Conservation (phyloP, 495 filamentous ascomycete species). For the Xylaria telfairii region DNA sequence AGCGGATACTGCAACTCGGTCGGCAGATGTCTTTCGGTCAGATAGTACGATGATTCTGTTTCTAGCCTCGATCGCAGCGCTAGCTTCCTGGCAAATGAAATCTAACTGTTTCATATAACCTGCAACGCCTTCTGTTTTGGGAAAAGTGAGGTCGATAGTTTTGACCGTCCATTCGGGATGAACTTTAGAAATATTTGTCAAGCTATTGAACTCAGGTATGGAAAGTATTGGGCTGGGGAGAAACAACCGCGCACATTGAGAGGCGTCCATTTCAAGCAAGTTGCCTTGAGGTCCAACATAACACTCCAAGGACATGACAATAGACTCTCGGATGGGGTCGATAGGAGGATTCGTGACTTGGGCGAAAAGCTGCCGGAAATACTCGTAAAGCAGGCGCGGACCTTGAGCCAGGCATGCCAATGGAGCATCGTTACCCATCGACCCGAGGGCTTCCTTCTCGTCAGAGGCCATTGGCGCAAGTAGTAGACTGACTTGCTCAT, state of each 20-base stretch:
- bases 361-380: slow-evolving; percentile 98
- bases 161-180: slow-evolving; percentile 88
- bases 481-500: slow-evolving; percentile 94
- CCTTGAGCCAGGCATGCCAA: slow-evolving; percentile 89
- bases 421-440: slow-evolving; percentile 98
- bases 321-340: slow-evolving; percentile 96
- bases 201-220: slow-evolving; percentile 87
- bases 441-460: slow-evolving; percentile 98
- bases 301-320: slow-evolving; percentile 98
- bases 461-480: slow-evolving; percentile 98
- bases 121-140: slow-evolving; percentile 80
- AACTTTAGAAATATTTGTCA: slow-evolving; percentile 78
- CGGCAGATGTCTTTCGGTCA: slow-evolving; percentile 83
- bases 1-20: slow-evolving; percentile 86
- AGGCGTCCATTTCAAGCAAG: slow-evolving; percentile 89
- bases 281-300: slow-evolving; percentile 99
- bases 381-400: slow-evolving; percentile 92
- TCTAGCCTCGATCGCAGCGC: slow-evolving; percentile 80
- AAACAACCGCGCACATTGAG: slow-evolving; percentile 85
- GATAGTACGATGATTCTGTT: slow-evolving; percentile 91
- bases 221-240: slow-evolving; percentile 91
- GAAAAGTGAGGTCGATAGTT: slow-evolving; percentile 96
- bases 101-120: slow-evolving; percentile 93
- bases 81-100: slow-evolving; percentile 84
- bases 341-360: slow-evolving; percentile 99